Evolutionary conservation across 768 basidiomycete species (phyloP).

Genomic region (Sporobolomyces phaffii): DNA sequence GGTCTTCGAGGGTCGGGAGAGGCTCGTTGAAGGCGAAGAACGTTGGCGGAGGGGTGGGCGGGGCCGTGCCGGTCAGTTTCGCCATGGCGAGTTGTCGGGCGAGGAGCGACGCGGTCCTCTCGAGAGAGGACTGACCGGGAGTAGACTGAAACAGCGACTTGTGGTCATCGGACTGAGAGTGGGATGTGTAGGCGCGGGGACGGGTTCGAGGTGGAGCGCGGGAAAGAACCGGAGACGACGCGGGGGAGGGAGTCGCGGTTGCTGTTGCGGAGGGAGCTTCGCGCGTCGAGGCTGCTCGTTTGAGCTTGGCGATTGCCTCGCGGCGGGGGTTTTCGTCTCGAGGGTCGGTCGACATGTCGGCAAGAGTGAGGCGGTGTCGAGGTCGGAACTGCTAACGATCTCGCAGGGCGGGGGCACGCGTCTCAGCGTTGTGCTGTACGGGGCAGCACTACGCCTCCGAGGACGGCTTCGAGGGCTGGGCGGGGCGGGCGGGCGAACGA

Average conservation of each 20-base stretch:
- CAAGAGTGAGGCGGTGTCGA: background rate
- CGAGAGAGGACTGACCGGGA: slow-evolving; percentile 13
- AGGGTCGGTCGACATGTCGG: background rate
- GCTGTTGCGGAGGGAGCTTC: background rate
- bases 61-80: slow-evolving; percentile 36
- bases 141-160: slow-evolving; percentile 2
- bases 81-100: slow-evolving; percentile 40
- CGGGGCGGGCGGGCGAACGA: too few species aligned
- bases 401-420: too few species aligned
- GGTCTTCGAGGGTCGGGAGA: slow-evolving; percentile 34
- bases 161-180: slow-evolving; percentile 1
- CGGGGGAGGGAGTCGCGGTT: background rate
- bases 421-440: too few species aligned
- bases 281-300: slow-evolving; percentile 23
- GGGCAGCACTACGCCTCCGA: too few species aligned
- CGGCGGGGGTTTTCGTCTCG: background rate
- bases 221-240: background rate
- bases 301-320: slow-evolving; percentile 21
- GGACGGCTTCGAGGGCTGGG: too few species aligned
- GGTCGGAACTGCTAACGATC: background rate
- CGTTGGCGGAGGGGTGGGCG: slow-evolving; percentile 15
- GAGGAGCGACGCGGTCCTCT: slow-evolving; percentile 35
- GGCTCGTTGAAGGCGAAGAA: slow-evolving; percentile 22
- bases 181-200: background rate
- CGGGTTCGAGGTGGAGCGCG: background rate